These are phyloP conservation scores for Extremus antarcticus DNA, from an alignment of 495 filamentous ascomycete genomes.

Conservation along the genomic window DNA sequence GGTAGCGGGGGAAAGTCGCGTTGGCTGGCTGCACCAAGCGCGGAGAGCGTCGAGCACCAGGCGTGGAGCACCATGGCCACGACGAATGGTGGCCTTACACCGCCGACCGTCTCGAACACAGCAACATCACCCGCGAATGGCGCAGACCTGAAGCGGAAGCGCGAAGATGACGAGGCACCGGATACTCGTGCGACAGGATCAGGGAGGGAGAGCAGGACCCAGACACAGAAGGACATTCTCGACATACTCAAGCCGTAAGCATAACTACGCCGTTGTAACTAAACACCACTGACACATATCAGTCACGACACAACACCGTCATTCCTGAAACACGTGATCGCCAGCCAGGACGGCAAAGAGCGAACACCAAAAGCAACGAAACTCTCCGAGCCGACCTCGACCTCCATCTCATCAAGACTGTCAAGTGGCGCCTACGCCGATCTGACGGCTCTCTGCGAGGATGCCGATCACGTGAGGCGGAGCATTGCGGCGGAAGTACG, in stretches of 20 bases:
- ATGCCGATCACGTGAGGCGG: constrained; percentile 13
- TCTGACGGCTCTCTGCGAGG: constrained; percentile 5
- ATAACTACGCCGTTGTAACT: neutral
- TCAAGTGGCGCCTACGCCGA: constrained; percentile 7
- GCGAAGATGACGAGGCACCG: constrained; percentile 5
- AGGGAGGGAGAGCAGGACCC: neutral
- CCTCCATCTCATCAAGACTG: constrained; percentile 15
- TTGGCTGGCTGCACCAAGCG: constrained; percentile 10
- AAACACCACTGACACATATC: constrained; percentile 3
- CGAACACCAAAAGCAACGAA: constrained; percentile 29
- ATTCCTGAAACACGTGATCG: constrained; percentile 23
- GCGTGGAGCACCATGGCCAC: constrained; percentile 16
- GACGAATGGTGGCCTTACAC: constrained; percentile 26
- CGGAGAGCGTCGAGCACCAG: neutral
- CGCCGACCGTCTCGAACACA: constrained; percentile 15
- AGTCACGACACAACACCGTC: constrained; percentile 31
- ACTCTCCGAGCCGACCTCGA: constrained; percentile 13
- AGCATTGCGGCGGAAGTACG: constrained; percentile 6
- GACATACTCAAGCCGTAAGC: constrained; percentile 8
- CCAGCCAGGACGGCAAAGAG: constrained; percentile 15
- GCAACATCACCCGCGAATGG: neutral
- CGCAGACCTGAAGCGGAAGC: constrained; percentile 16
- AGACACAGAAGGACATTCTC: constrained; percentile 15
- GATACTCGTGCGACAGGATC: neutral
- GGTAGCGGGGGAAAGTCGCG: constrained; percentile 8